Evolutionary conservation across 306 rosid genomes (phyloP), one percentile per base, ranked within the genome.

Genomic region (Pyrus betulifolia): DNA sequence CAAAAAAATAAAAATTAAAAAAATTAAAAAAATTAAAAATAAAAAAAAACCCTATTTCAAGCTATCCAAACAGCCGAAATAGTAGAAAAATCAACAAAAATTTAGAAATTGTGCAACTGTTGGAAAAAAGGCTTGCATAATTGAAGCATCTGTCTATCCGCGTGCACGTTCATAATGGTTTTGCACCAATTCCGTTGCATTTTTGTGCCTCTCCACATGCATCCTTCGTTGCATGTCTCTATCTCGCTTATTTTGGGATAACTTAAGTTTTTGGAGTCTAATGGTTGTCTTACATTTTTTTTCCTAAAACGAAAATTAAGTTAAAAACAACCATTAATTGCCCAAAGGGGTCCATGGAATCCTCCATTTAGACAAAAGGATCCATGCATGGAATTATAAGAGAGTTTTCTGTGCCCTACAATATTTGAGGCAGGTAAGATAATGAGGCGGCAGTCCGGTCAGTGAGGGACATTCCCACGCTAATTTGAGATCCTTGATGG

Each of bases 401-500:
- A 49, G 52, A 49, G 35, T 40, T 72, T 17, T 44, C 12, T 21
- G 27, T 54, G 38, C n/a, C 66, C 68, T 28, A 66, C 28, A 70
- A 70, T 62, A 61, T 27, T 22, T 31, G 83, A 83, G 82, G 91
- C 88, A 85, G 91, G 82, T 91, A 87, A 84, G 86, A 77, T 52
- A 42, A 44, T 67, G 73, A 75, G 77, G 66, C 68, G 74, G 46
- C 82, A 85, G 93, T 87, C 87, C 72, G 83, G 84, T 80, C 25
- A 85, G 81, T 46, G 69, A 59, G 87, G 75, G 84, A 86, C 93
- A 88, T 54, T 85, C 77, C 83, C 88, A 87, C 82, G 91, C 74
- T 76, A 67, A 52, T 42, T 61, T 65, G 67, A 22, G 49, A 38
- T 80, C 79, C 62, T 45, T 54, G 64, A 38, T 70, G 68, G 21